These are phyloP conservation scores for Pyrus pyrifolia DNA, from an alignment of 306 rosid genomes.

Conservation along the genomic window DNA sequence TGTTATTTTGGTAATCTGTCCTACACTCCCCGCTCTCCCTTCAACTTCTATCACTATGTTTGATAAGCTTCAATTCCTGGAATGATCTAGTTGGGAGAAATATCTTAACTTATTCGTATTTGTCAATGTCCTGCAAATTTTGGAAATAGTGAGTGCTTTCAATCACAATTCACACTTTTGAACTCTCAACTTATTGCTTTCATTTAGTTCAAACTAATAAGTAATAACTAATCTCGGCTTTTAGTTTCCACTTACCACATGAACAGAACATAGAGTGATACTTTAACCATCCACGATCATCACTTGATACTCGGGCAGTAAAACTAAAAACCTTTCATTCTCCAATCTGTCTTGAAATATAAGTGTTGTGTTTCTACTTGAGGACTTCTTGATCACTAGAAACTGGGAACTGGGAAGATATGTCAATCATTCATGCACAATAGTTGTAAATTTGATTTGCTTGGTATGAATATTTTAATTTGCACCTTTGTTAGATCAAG, in stretches of 20 bases:
- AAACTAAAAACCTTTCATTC: too few relatives aligned
- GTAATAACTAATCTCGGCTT: not conserved
- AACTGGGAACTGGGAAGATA: too few relatives aligned
- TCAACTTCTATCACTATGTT: not conserved
- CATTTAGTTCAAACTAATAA: not conserved
- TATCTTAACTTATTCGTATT: not conserved
- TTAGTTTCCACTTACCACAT: not conserved
- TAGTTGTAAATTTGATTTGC: too few relatives aligned
- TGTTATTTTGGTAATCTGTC: not conserved
- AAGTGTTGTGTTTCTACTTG: not conserved
- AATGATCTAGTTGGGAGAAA: not conserved
- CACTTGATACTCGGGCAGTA: not conserved
- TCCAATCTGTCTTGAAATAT: too few relatives aligned
- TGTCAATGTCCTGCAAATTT: not conserved
- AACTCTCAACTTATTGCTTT: not conserved
- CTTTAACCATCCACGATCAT: not conserved
- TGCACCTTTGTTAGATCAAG: too few relatives aligned
- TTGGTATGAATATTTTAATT: too few relatives aligned
- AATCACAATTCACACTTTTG: not conserved
- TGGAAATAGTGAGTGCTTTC: not conserved
- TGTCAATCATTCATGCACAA: too few relatives aligned
- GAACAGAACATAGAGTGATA: not conserved
- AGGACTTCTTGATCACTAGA: too few relatives aligned
- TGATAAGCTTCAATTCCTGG: not conserved
- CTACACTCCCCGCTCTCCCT: not conserved